Conservation (phyloP, 2,329 filamentous ascomycete genomes). For the Calonectria henricotiae region DNA sequence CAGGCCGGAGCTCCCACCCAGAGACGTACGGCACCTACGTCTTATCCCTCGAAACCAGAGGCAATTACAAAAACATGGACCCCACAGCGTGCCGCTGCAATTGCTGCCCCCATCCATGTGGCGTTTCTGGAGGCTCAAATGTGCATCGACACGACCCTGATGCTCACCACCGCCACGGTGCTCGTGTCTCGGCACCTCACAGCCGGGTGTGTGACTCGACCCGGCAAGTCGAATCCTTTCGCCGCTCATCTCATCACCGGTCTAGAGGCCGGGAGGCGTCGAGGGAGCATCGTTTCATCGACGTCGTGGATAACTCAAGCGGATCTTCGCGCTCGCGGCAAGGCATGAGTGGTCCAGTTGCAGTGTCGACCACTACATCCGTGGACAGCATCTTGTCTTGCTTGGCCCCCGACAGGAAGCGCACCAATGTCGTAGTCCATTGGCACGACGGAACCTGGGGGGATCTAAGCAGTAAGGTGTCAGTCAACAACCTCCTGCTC, state of each 20-base stretch:
- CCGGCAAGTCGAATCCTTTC: conserved; percentile 18
- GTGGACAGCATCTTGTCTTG: conserved; percentile 44
- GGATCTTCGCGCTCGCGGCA: conserved; percentile 40
- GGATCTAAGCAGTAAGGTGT: conserved; percentile 45
- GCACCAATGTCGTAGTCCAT: conserved; percentile 51
- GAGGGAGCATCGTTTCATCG: conserved; percentile 38
- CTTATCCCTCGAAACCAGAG: conserved; percentile 39
- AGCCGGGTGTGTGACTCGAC: conserved; percentile 7
- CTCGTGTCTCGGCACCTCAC: background rate
- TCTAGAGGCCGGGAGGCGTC: background rate
- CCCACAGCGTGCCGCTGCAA: conserved; percentile 47
- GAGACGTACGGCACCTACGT: conserved; percentile 49
- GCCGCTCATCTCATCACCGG: conserved; percentile 5
- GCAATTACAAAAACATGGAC: conserved; percentile 43
- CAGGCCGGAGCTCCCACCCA: background rate
- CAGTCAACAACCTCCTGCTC: conserved; percentile 46
- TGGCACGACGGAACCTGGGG: conserved; percentile 52
- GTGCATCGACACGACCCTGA: conserved; percentile 23
- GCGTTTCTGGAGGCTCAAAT: conserved; percentile 36
- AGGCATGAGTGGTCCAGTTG: conserved; percentile 45
- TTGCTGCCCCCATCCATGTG: conserved; percentile 49
- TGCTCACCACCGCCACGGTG: background rate
- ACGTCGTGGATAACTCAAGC: conserved; percentile 47
- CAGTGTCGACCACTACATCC: conserved; percentile 41
- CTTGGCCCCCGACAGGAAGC: conserved; percentile 48